Base-by-base conservation (phyloP, 768 basidiomycete genomes). In the Boletus tomentosulus region DNA sequence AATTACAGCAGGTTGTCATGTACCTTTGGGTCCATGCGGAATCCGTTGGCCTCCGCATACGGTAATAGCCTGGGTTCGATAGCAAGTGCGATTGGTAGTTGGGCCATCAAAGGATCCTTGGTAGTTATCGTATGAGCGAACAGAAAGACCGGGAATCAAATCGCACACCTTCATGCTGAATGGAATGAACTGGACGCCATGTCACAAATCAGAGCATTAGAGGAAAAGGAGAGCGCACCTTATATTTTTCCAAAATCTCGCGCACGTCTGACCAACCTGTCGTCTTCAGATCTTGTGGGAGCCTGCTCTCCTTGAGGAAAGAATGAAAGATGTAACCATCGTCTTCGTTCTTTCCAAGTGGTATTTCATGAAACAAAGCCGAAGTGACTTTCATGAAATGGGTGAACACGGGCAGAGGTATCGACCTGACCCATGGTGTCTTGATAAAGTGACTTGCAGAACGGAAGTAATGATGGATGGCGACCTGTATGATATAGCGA, bases 381-480 rank as follows among this genome's bases (percentile, higher is more conserved):
- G 81, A 76, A 10, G 84, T 82, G 27, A 84, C 68, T 48, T 75
- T 75, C 65, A 88, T 71, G 61, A 91, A 84, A 65, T 90, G 76
- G 1, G 74, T 72, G 60, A 88, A 87, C 47, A 84, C 80, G 16
- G 75, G 63, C 33, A 87, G 71, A 6, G 82, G 73, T 46, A 90
- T 75, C 27, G 77, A 79, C 62, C 87, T 80, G 59, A 85, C 86
- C 88, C 88, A 91, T 24, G 73, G 72, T 1, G 84, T 80, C 71
- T 89, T 89, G 69, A 89, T 80, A 59, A 89, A 91, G 56, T 86
- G 85, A 28, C 81, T 72, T 55, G 82, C 80, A 3, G 85, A 81
- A 57, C 84, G 80, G 66, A 88, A 91, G 66, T 83, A 89, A 65
- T 90, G 89, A 56, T 89, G 87, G 50, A 86, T 82, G 34, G 87